Evolutionary conservation across 2,329 filamentous ascomycete genomes (phyloP), one percentile per base, ranked within the genome.

Genomic region (Calonectria fujianensis): DNA sequence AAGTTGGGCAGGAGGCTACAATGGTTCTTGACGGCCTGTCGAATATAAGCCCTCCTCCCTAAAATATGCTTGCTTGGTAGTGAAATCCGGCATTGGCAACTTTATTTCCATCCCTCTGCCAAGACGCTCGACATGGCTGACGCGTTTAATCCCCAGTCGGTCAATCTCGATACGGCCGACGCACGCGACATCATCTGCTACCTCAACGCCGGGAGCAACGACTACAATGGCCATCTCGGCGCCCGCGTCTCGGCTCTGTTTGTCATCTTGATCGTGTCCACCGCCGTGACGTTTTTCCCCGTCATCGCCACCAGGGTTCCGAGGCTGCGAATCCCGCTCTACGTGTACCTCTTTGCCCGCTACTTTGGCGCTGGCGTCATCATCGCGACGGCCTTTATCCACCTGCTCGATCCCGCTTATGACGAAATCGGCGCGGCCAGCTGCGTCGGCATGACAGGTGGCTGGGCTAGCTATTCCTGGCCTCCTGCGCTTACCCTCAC

Each of bases 321-420:
- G 13, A 31, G 2, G 3, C 29, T 54, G 51, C 27, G 29, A 11
- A 54, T 54, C 18, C 51, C 51, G 8, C 29, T 31, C 27, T 29
- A 31, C 7, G 51, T 54, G 9, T 54, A 54, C 51, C 51, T 54
- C 27, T 31, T 54, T 9, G 51, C 51, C 9, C 51, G 51, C 51
- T 54, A 54, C 29, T 54, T 54, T 32, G 51, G 51, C 16, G 29
- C 27, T 13, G 51, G 51, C 9, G 51, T 54, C 51, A 54, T 54
- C 29, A 29, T 54, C 51, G 51, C 51, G 7, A 54, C 51, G 29
- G 51, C 51, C 27, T 54, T 54, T 20, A 54, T 54, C 27, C 51
- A 54, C 51, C 16, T 54, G 51, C 51, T 54, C 2, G 51, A 54
- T 27, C 51, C 51, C 11, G 51, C 51, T 8, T 54, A 54, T 20